Evolutionary conservation across 768 basidiomycete genomes (phyloP).

Genomic region (Lactarius hatsudake): DNA sequence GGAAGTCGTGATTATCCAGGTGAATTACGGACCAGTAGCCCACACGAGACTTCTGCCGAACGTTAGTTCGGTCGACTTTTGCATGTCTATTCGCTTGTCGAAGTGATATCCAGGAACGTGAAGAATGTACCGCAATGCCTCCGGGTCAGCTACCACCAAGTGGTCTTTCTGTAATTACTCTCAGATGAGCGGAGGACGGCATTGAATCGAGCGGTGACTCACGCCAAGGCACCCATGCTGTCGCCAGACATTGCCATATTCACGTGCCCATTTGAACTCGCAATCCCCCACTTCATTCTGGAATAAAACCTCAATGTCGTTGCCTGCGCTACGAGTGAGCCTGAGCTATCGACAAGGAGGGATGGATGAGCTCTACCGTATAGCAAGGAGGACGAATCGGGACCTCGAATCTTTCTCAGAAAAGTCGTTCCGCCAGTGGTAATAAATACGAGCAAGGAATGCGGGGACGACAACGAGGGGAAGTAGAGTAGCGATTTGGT

Average conservation of each 20-base stretch:
- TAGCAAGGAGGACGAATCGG: background rate
- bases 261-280: slow-evolving; percentile 21
- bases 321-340: too few species aligned
- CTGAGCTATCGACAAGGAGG: too few species aligned
- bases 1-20: background rate
- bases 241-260: slow-evolving; percentile 30
- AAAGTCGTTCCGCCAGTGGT: background rate
- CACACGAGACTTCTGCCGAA: slow-evolving; percentile 27
- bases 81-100: slow-evolving; percentile 8
- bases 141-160: slow-evolving; percentile 2
- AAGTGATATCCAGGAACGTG: slow-evolving; percentile 33
- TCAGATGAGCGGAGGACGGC: background rate
- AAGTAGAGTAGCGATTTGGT: background rate
- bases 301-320: too few species aligned
- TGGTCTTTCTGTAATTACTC: slow-evolving; percentile 12
- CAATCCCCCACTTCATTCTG: slow-evolving; percentile 26
- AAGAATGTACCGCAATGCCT: slow-evolving; percentile 33
- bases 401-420: background rate
- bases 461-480: background rate
- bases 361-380: too few species aligned
- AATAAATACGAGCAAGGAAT: background rate
- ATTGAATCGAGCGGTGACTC: background rate
- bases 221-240: slow-evolving; percentile 28
- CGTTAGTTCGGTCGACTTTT: slow-evolving; percentile 22
- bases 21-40: slow-evolving; percentile 22